Conservation (phyloP, 2,329 filamentous ascomycete species). For the Microcyclosporella mali region DNA sequence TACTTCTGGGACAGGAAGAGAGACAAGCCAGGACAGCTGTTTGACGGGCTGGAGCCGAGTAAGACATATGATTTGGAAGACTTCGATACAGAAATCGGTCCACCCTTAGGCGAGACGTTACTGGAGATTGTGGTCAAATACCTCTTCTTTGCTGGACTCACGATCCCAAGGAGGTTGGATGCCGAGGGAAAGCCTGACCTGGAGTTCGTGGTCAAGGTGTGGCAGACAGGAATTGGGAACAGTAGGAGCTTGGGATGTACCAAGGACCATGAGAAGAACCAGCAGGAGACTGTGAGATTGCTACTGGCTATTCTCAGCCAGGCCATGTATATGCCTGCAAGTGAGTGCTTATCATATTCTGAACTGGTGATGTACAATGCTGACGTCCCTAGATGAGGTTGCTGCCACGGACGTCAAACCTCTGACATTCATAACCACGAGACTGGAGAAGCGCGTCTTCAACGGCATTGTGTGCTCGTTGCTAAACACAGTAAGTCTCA, state of each 20-base stretch:
- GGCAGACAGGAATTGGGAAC: slow-evolving; percentile 96
- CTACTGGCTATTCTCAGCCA: slow-evolving; percentile 81
- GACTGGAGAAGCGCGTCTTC: slow-evolving; percentile 83
- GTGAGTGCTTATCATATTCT: slow-evolving; percentile 32
- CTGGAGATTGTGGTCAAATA: slow-evolving; percentile 85
- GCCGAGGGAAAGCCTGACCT: slow-evolving; percentile 21
- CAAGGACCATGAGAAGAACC: slow-evolving; percentile 87
- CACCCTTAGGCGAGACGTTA: slow-evolving; percentile 84
- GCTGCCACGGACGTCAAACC: slow-evolving; percentile 77
- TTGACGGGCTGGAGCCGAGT: slow-evolving; percentile 37
- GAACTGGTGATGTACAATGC: background rate
- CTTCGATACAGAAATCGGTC: slow-evolving; percentile 59
- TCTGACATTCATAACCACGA: slow-evolving; percentile 83
- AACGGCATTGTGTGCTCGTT: slow-evolving; percentile 86
- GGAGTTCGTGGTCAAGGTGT: slow-evolving; percentile 84
- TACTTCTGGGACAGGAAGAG: slow-evolving; percentile 25
- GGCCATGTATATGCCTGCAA: slow-evolving; percentile 86
- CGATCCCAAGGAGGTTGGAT: slow-evolving; percentile 53
- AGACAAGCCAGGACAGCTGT: slow-evolving; percentile 27
- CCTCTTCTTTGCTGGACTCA: slow-evolving; percentile 87
- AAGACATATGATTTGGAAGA: slow-evolving; percentile 45
- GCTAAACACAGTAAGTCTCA: slow-evolving; percentile 71
- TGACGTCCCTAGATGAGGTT: slow-evolving; percentile 48
- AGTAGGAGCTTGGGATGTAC: slow-evolving; percentile 82
- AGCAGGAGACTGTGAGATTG: slow-evolving; percentile 80